Evolutionary conservation across 768 basidiomycete genomes (phyloP).

Genomic region (Mycena alexandri): DNA sequence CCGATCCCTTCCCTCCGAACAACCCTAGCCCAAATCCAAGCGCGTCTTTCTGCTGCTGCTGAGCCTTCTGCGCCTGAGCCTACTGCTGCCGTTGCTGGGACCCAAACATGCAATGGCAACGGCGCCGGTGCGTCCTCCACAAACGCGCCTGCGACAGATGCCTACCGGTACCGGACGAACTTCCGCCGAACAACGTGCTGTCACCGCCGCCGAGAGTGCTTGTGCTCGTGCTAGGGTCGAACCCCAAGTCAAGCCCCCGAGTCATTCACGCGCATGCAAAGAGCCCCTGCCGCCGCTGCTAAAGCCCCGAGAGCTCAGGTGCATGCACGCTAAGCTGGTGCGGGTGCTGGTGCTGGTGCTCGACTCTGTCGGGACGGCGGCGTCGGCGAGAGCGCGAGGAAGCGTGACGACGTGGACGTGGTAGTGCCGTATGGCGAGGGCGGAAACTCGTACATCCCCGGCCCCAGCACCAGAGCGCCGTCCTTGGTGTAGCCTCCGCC

Average conservation of each 20-base stretch:
- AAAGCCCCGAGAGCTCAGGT: not conserved
- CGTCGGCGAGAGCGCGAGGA: conserved; percentile 30
- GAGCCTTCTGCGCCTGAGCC: not conserved
- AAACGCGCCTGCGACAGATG: too few relatives aligned
- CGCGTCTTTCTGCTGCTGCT: conserved; percentile 15
- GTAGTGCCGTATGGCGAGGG: too few relatives aligned
- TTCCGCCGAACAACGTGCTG: not conserved
- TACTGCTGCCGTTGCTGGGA: conserved; percentile 40
- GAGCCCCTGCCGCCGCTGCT: conserved; percentile 2
- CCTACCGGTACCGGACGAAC: too few relatives aligned
- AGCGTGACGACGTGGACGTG: conserved; percentile 6
- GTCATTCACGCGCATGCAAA: conserved; percentile 38
- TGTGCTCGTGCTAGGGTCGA: not conserved
- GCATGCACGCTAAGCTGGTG: conserved; percentile 4
- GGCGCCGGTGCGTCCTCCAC: not conserved
- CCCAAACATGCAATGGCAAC: conserved; percentile 15
- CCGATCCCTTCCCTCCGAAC: conserved; percentile 17
- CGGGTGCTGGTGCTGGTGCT: not conserved
- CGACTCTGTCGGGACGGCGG: conserved; percentile 3
- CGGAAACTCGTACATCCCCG: too few relatives aligned
- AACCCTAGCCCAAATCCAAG: conserved; percentile 19
- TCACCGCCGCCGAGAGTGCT: too few relatives aligned
- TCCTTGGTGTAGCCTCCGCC: too few relatives aligned
- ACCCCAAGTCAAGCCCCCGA: conserved; percentile 20
- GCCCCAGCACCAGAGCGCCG: too few relatives aligned